Evolutionary conservation across 1,139 yeast species (phyloP), one percentile per base, ranked within the genome.

Genomic region (Geotrichum histeridarum): DNA sequence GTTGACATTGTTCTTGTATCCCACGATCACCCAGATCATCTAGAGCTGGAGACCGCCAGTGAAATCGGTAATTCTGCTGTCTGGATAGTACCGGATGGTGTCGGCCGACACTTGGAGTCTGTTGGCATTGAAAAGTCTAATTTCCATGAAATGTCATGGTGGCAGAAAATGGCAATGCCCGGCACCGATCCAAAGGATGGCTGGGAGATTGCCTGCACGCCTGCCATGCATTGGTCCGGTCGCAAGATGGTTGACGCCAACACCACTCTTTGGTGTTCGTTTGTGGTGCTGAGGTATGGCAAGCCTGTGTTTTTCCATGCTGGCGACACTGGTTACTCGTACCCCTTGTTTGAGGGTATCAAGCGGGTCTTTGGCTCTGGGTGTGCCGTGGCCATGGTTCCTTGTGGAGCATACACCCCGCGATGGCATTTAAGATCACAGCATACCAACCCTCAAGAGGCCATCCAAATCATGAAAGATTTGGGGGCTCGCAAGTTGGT

Each of bases 161-260:
- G 98, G 98, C 91, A 90, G 54, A 74, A 78, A 15, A 67, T 79
- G 2, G 73, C 78, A 6, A 64, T 85, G 48, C 68, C 71, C 2
- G 50, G 62, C 27, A 50, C 50, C 17, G 58, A 62, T 15, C 65
- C 74, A 7, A 70, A 73, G 1, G 84, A 81, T 56, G 73, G 77
- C 22, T 89, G 86, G 73, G 91, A 87, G 61, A 74, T 91, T 35
- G 90, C 88, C 1, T 88, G 97, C 69, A 80, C 94, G 0, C 98
- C 98, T 0, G 89, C 97, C 0, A 91, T 91, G 97, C 98, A 91
- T 70, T 91, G 98, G 98, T 86, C 95, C 1, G 98, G 97, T 0
- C 71, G 96, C 44, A 79, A 80, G 48, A 70, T 91, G 32, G 66
- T 83, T 31, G 98, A 91, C 67, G 80, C 95, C 1, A 91, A 91